A percentile compares a stretch with the other conserved stretches of the same genome.
These are phyloP conservation scores for Halteria grandinella DNA, from an alignment of 73 alveolate species.

Conservation along the genomic window DNA sequence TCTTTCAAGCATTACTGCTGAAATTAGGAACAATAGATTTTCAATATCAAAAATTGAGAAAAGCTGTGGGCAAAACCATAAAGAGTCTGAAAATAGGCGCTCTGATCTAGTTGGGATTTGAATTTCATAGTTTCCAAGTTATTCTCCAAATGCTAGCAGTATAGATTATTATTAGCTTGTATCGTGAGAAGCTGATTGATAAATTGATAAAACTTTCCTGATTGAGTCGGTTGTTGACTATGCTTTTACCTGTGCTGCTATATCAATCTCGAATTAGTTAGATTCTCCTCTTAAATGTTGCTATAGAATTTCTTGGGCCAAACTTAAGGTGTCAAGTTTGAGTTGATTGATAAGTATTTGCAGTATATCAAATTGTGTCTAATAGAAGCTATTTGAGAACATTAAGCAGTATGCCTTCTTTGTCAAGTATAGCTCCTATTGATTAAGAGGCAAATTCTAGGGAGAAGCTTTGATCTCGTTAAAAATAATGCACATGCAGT, in stretches of 20 bases:
- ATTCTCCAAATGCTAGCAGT: too few species aligned
- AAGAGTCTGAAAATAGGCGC: background rate
- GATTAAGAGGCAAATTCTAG: background rate
- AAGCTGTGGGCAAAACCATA: conserved; percentile 44
- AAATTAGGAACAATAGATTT: background rate
- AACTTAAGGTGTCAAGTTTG: too few species aligned
- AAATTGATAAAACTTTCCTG: too few species aligned
- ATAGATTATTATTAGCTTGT: too few species aligned
- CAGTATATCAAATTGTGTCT: conserved; percentile 20
- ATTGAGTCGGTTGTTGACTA: too few species aligned
- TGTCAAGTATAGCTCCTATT: background rate
- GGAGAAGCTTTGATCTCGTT: conserved; percentile 6
- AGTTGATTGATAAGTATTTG: conserved; percentile 13
- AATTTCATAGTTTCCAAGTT: too few species aligned
- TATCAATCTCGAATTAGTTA: too few species aligned
- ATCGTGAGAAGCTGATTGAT: too few species aligned
- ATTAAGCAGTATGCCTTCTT: conserved; percentile 52
- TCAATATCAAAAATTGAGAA: background rate
- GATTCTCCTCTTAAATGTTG: too few species aligned
- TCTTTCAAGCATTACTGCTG: conserved; percentile 29
- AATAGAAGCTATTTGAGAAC: conserved; percentile 25
- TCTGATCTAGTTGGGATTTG: conserved; percentile 26
- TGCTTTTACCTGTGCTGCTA: too few species aligned
- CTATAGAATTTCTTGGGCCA: too few species aligned
- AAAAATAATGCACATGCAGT: conserved; percentile 26